Percentiles rank a stretch among this genome's conserved stretches.
phyloP scores from a whole-genome alignment of 108 stramenopile genomes.

The Cyclotella choctawhatcheeana region DNA sequence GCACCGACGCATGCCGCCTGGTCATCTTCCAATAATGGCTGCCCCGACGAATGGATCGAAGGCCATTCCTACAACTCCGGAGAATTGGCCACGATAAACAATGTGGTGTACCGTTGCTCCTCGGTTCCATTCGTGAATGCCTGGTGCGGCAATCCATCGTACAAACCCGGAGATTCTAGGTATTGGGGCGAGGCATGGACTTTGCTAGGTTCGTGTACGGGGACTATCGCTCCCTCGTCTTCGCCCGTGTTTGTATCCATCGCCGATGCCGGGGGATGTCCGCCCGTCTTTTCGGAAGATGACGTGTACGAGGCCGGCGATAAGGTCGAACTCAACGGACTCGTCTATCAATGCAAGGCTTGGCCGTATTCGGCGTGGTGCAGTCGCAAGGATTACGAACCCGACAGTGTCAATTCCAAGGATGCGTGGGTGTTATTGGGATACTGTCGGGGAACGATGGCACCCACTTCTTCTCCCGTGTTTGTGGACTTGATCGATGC shows the following conservation, averaged over 20 bases:
- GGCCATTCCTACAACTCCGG: not conserved
- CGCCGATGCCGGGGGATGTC: not conserved
- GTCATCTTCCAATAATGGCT: not conserved
- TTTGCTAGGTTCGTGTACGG: not conserved
- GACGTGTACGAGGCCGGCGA: constrained; percentile 9
- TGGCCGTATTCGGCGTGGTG: constrained; percentile 12
- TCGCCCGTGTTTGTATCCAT: not conserved
- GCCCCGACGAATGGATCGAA: not conserved
- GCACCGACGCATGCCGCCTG: not conserved
- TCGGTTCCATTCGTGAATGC: not conserved
- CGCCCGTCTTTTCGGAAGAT: not conserved
- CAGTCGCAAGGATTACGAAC: not conserved
- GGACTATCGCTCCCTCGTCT: not conserved
- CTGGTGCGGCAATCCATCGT: constrained; percentile 7
- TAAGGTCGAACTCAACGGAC: not conserved
- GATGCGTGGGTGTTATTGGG: constrained; percentile 1
- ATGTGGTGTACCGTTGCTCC: constrained; percentile 7
- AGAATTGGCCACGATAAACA: not conserved
- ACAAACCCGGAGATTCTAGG: not conserved
- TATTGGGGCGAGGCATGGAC: constrained; percentile 6
- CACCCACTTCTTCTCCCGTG: not conserved
- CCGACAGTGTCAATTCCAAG: not conserved
- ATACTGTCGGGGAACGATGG: not conserved
- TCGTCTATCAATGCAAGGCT: constrained; percentile 3
- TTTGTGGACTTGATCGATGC: not conserved